phyloP scores from a whole-genome alignment of 805 yeast species.

The Spathaspora passalidarum region DNA sequence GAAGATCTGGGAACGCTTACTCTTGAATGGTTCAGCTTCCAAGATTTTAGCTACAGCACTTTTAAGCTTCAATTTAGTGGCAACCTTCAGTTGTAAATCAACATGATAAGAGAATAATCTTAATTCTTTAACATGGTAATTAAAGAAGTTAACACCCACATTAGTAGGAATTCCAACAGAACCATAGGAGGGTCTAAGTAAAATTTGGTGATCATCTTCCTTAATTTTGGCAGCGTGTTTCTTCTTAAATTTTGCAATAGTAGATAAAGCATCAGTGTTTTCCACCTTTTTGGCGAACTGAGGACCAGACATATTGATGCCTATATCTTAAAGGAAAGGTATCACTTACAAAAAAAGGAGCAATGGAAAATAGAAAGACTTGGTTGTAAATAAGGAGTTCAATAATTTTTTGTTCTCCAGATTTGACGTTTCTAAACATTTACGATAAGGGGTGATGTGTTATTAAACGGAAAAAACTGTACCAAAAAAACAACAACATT shows the following conservation, averaged over 20 bases:
- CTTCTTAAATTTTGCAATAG: constrained; percentile 1
- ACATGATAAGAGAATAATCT: constrained; percentile 8
- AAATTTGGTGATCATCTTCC: constrained; percentile 1
- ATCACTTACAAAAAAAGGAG: too few relatives aligned
- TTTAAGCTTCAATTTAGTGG: constrained; percentile 2
- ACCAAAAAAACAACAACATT: too few relatives aligned
- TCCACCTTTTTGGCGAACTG: not conserved
- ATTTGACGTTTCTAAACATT: too few relatives aligned
- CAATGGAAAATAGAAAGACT: too few relatives aligned
- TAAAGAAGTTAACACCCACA: constrained; percentile 7
- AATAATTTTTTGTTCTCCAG: too few relatives aligned
- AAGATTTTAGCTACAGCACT: constrained; percentile 6
- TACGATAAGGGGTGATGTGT: too few relatives aligned
- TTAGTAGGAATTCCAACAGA: constrained; percentile 4
- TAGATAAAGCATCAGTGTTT: constrained; percentile 1
- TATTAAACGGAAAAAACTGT: too few relatives aligned
- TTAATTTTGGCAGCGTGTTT: not conserved
- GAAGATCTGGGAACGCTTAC: constrained; percentile 7
- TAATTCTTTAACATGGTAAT: constrained; percentile 3
- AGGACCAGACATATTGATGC: not conserved
- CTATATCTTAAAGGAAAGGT: too few relatives aligned
- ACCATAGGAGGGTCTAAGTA: constrained; percentile 8
- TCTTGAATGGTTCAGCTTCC: constrained; percentile 7
- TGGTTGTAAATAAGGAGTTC: too few relatives aligned
- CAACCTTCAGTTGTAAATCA: constrained; percentile 3